Percentiles rank a stretch among this genome's conserved stretches.
Evolutionary conservation across 2,329 filamentous ascomycete genomes (phyloP).

Genomic region (Talaromyces amestolkiae): DNA sequence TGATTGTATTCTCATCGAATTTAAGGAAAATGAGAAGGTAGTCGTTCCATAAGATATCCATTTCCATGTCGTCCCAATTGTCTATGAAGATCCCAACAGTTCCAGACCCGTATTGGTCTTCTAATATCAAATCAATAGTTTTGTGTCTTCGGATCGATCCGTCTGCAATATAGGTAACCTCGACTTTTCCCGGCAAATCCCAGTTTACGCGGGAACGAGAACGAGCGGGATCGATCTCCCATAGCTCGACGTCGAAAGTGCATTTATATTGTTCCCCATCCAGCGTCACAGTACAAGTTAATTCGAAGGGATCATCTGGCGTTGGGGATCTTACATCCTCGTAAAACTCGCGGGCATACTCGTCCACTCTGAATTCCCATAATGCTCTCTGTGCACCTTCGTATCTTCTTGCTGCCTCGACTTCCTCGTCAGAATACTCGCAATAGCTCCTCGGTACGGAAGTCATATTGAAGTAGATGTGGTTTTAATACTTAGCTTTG

Average conservation of each 20-base stretch:
- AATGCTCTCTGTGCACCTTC: background rate
- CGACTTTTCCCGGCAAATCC: background rate
- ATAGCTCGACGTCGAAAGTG: background rate
- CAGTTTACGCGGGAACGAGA: background rate
- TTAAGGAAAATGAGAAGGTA: background rate
- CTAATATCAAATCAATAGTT: background rate
- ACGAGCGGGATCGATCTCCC: background rate
- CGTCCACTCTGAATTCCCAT: background rate
- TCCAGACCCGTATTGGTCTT: background rate
- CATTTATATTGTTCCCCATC: background rate
- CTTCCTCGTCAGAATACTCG: background rate
- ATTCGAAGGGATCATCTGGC: background rate
- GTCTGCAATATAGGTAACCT: background rate
- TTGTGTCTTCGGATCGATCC: background rate
- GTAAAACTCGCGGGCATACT: background rate
- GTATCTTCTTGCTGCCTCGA: background rate
- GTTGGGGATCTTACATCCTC: background rate
- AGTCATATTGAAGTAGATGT: background rate
- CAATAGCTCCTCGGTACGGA: background rate
- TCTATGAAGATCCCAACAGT: background rate
- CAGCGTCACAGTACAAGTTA: background rate
- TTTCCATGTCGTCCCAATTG: background rate
- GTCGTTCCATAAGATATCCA: background rate
- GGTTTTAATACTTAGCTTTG: background rate
- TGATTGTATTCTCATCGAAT: background rate